phyloP scores from a whole-genome alignment of 2,329 filamentous ascomycete species.

The Sarocladium oryzae region DNA sequence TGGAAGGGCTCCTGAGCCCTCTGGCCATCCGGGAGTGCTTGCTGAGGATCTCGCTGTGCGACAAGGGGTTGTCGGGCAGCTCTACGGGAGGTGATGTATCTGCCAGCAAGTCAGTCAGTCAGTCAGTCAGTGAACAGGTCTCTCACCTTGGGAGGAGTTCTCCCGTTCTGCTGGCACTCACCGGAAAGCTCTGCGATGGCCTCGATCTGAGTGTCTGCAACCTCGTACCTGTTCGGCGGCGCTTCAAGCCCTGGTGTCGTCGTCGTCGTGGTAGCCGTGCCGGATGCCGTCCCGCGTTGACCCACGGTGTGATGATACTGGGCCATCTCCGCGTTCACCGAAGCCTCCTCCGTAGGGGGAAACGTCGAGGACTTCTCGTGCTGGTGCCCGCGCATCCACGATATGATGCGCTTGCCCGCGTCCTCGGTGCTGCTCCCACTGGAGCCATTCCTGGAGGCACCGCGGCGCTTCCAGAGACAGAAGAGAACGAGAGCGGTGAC shows the following conservation, averaged over 20 bases:
- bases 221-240: conserved; percentile 26
- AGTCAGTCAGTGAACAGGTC: too few relatives aligned
- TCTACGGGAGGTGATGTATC: conserved; percentile 40
- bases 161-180: too few relatives aligned
- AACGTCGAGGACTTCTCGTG: conserved; percentile 36
- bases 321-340: conserved; percentile 32
- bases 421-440: conserved; percentile 38
- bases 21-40: conserved; percentile 22
- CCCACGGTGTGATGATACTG: too few relatives aligned
- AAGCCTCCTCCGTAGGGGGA: conserved; percentile 36
- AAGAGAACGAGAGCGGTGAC: conserved; percentile 43
- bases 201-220: conserved; percentile 36
- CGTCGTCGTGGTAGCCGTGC: conserved; percentile 14
- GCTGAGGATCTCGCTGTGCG: conserved; percentile 32
- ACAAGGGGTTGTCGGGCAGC: conserved; percentile 37
- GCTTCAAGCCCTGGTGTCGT: conserved; percentile 11
- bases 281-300: too few relatives aligned
- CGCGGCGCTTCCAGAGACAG: conserved; percentile 46
- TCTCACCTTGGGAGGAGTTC: too few relatives aligned
- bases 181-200: conserved; percentile 43
- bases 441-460: conserved; percentile 30
- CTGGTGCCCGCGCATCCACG: conserved; percentile 38
- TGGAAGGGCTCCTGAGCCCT: conserved; percentile 10
- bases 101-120: conserved; percentile 15
- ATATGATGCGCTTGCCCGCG: conserved; percentile 39